phyloP scores from a whole-genome alignment of 306 rosid species.

The Cicer arietinum region DNA sequence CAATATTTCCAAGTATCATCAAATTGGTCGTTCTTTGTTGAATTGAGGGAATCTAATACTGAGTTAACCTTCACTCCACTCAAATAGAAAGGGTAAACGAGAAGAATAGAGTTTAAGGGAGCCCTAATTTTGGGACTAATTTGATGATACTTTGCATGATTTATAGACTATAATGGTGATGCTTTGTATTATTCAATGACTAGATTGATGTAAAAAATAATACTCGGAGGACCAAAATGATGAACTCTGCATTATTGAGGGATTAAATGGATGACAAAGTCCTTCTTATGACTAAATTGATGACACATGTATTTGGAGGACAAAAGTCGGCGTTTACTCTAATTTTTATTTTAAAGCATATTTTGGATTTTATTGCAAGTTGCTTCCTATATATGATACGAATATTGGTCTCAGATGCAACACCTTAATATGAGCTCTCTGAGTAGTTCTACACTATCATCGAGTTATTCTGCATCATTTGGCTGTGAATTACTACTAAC shows the following conservation, averaged over 20 bases:
- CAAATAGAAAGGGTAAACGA: not conserved
- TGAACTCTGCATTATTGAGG: not conserved
- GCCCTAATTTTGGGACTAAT: not conserved
- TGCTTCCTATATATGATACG: not conserved
- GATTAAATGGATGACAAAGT: slow-evolving; percentile 11
- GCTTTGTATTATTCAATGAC: not conserved
- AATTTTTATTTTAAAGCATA: slow-evolving; percentile 33
- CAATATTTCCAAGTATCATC: not conserved
- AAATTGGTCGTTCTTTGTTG: not conserved
- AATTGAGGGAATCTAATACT: not conserved
- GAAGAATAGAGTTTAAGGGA: not conserved
- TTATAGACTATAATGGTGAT: not conserved
- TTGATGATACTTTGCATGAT: not conserved
- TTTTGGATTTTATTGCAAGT: slow-evolving; percentile 34
- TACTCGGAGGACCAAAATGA: slow-evolving; percentile 2
- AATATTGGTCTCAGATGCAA: slow-evolving; percentile 17
- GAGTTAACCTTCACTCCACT: not conserved
- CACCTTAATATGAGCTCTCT: slow-evolving; percentile 32
- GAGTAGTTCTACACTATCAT: slow-evolving; percentile 10
- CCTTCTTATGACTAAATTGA: not conserved
- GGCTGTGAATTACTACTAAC: slow-evolving; percentile 23
- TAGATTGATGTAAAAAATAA: slow-evolving; percentile 10
- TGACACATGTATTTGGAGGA: not conserved
- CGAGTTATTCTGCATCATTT: slow-evolving; percentile 22
- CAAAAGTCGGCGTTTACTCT: slow-evolving; percentile 10